phyloP scores from a whole-genome alignment of 345 rosid genomes.

The Rhizophora mangle region DNA sequence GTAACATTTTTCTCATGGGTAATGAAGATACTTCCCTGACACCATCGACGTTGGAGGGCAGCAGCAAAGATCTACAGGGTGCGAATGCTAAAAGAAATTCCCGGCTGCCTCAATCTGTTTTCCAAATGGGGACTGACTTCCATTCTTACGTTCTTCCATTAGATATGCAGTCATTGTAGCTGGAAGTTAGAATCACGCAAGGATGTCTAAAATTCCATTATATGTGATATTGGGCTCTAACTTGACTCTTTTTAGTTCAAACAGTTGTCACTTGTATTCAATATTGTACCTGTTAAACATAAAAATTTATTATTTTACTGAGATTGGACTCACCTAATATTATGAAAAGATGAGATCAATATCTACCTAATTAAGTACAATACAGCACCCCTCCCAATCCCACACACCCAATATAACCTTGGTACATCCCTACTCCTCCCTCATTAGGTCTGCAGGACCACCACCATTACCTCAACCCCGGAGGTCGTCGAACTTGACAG shows the following conservation, averaged over 20 bases:
- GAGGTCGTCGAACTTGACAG: too few species aligned
- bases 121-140: neutral
- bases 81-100: conserved; percentile 49
- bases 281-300: neutral
- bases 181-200: neutral
- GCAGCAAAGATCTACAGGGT: conserved; percentile 66
- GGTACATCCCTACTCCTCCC: neutral
- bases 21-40: conserved; percentile 64
- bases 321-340: neutral
- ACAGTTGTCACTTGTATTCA: neutral
- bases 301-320: neutral
- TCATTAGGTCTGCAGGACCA: too few species aligned
- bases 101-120: neutral
- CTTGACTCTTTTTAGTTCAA: neutral
- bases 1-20: conserved; percentile 12
- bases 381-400: neutral
- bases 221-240: neutral
- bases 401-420: neutral
- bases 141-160: neutral
- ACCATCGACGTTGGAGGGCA: conserved; percentile 67
- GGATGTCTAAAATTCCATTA: neutral
- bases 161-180: neutral
- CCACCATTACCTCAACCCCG: too few species aligned
- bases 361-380: neutral
- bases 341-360: neutral